Evolutionary conservation across 371 early-diverging fungal species (phyloP).

Genomic region (Mucor mucedo): DNA sequence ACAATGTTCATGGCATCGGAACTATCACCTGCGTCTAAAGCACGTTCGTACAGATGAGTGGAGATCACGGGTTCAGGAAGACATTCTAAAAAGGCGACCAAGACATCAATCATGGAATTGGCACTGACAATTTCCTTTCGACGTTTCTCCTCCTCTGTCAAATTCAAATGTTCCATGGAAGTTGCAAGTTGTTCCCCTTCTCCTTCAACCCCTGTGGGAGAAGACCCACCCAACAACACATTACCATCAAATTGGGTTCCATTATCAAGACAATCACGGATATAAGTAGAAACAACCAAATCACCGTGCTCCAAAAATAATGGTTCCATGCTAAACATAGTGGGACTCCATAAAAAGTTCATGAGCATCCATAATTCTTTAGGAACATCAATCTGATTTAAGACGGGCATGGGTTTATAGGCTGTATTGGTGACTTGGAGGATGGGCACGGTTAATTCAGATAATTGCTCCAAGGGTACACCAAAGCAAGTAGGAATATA

Average conservation of each 20-base stretch:
- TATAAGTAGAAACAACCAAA: slow-evolving; percentile 63
- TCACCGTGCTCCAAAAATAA: slow-evolving; percentile 77
- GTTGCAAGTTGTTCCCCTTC: not conserved
- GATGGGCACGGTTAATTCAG: slow-evolving; percentile 62
- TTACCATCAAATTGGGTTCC: slow-evolving; percentile 74
- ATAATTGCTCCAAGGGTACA: slow-evolving; percentile 64
- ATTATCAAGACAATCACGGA: slow-evolving; percentile 84
- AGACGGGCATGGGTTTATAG: not conserved
- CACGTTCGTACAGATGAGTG: slow-evolving; percentile 59
- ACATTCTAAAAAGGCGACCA: slow-evolving; percentile 75
- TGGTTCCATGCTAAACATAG: slow-evolving; percentile 37
- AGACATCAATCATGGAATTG: slow-evolving; percentile 78
- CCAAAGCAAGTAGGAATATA: slow-evolving; percentile 83
- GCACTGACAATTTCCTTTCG: slow-evolving; percentile 61
- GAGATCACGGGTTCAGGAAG: slow-evolving; percentile 83
- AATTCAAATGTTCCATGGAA: slow-evolving; percentile 2
- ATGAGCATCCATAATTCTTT: slow-evolving; percentile 80
- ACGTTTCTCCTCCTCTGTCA: slow-evolving; percentile 16
- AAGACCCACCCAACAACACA: slow-evolving; percentile 38
- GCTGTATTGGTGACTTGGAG: slow-evolving; percentile 31
- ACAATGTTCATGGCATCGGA: slow-evolving; percentile 49
- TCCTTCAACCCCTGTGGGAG: no score
- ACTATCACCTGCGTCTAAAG: slow-evolving; percentile 63
- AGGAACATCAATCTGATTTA: slow-evolving; percentile 72
- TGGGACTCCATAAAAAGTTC: slow-evolving; percentile 74